Percentiles rank a stretch among this genome's conserved stretches.
phyloP scores from a whole-genome alignment of 192 early-diverging fungal genomes.

The Coemansia sp. region DNA sequence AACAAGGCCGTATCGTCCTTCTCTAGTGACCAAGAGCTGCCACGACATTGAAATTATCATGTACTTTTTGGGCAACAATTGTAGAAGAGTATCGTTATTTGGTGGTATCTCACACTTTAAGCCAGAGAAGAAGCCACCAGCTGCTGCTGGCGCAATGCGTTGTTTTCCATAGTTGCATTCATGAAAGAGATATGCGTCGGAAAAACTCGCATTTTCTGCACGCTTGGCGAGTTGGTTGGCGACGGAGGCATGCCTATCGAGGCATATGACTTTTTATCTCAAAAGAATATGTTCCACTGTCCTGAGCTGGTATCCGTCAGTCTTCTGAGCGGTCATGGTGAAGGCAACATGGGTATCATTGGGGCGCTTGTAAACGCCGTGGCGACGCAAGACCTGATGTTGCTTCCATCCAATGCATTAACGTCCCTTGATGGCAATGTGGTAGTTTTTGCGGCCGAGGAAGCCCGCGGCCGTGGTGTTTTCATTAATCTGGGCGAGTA shows the following conservation, averaged over 20 bases:
- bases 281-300: slow-evolving; percentile 19
- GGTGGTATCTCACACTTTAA: slow-evolving; percentile 63
- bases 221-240: slow-evolving; percentile 56
- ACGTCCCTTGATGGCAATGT: slow-evolving; percentile 11
- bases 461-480: slow-evolving; percentile 10
- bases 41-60: slow-evolving; percentile 60
- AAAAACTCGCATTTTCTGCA: slow-evolving; percentile 57
- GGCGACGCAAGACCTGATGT: not conserved
- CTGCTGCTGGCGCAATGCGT: slow-evolving; percentile 58
- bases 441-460: slow-evolving; percentile 25
- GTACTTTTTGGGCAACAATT: slow-evolving; percentile 38
- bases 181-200: slow-evolving; percentile 56
- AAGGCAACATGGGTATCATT: slow-evolving; percentile 21
- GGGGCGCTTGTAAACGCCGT: slow-evolving; percentile 13
- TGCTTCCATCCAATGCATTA: slow-evolving; percentile 10
- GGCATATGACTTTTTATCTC: slow-evolving; percentile 51
- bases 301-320: not conserved
- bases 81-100: slow-evolving; percentile 55
- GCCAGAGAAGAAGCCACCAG: slow-evolving; percentile 54
- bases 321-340: slow-evolving; percentile 14
- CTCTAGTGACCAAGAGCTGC: slow-evolving; percentile 60
- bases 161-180: slow-evolving; percentile 61
- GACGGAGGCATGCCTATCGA: slow-evolving; percentile 49
- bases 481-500: slow-evolving; percentile 12
- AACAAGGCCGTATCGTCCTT: slow-evolving; percentile 57